phyloP scores from a whole-genome alignment of 768 basidiomycete genomes.

The Roridomyces roridus region DNA sequence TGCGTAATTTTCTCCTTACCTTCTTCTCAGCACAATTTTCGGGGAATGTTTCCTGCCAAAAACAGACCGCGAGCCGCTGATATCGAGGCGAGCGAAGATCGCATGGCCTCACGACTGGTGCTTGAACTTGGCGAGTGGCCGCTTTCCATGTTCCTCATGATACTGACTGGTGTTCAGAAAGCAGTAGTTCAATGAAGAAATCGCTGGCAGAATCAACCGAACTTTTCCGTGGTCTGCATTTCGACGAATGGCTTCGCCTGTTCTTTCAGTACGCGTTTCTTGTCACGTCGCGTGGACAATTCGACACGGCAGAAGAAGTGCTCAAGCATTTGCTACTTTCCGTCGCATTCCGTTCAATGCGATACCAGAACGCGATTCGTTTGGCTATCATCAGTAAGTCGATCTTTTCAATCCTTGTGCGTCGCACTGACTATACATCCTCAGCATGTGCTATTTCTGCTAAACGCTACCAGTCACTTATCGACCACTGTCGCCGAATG shows the following conservation, averaged over 20 bases:
- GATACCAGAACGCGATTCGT: slow-evolving; percentile 73
- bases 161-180: slow-evolving; percentile 43
- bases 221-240: slow-evolving; percentile 80
- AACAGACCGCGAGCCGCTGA: not conserved
- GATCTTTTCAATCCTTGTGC: not conserved
- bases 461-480: slow-evolving; percentile 58
- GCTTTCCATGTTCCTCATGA: not conserved
- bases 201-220: slow-evolving; percentile 56
- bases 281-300: slow-evolving; percentile 66
- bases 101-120: slow-evolving; percentile 21
- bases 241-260: slow-evolving; percentile 84
- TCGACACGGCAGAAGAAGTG: slow-evolving; percentile 74
- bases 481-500: slow-evolving; percentile 80
- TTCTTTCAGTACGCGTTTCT: slow-evolving; percentile 90
- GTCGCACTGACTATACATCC: not conserved
- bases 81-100: slow-evolving; percentile 20
- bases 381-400: slow-evolving; percentile 77
- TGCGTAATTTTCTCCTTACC: slow-evolving; percentile 29
- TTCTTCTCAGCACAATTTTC: slow-evolving; percentile 13
- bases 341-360: slow-evolving; percentile 69
- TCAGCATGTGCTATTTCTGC: slow-evolving; percentile 77
- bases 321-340: slow-evolving; percentile 78
- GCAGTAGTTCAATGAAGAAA: slow-evolving; percentile 59
- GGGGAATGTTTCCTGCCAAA: slow-evolving; percentile 17
- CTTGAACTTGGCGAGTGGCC: slow-evolving; percentile 19